These are phyloP conservation scores for Rosa hybrid DNA, from an alignment of 331 rosid genomes.

Conservation along the genomic window DNA sequence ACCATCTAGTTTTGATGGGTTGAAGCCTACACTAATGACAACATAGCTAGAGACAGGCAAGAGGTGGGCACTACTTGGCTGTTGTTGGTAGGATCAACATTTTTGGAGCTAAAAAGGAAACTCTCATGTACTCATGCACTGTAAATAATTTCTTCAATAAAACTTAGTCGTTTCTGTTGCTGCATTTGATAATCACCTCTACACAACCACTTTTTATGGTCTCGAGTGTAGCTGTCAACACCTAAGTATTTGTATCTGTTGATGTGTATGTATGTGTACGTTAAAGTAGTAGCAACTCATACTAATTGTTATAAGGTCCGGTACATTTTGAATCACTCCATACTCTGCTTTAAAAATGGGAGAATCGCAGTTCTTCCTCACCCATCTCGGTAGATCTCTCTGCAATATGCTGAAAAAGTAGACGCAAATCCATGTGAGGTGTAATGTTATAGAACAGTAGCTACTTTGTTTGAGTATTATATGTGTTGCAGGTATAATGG, in stretches of 20 bases:
- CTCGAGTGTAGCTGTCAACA: not conserved
- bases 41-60: conserved; percentile 22
- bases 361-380: not conserved
- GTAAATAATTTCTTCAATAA: not conserved
- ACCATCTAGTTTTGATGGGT: conserved; percentile 22
- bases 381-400: not conserved
- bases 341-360: not conserved
- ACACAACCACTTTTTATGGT: not conserved
- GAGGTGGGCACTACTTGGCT: conserved; percentile 18
- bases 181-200: not conserved
- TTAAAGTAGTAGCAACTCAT: not conserved
- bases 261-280: too few relatives aligned
- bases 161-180: not conserved
- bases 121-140: not conserved
- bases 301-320: not conserved
- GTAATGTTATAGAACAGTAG: not conserved
- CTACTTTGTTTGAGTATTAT: conserved; percentile 21
- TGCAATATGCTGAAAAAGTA: conserved; percentile 8
- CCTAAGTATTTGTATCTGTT: not conserved
- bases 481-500: conserved; percentile 26
- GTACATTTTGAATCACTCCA: not conserved
- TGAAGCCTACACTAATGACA: conserved; percentile 11
- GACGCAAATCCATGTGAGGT: conserved; percentile 20
- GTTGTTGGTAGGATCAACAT: conserved; percentile 28
- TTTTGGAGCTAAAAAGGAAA: conserved; percentile 6